phyloP scores from a whole-genome alignment of 306 rosid genomes.

The Luffa acutangula region DNA sequence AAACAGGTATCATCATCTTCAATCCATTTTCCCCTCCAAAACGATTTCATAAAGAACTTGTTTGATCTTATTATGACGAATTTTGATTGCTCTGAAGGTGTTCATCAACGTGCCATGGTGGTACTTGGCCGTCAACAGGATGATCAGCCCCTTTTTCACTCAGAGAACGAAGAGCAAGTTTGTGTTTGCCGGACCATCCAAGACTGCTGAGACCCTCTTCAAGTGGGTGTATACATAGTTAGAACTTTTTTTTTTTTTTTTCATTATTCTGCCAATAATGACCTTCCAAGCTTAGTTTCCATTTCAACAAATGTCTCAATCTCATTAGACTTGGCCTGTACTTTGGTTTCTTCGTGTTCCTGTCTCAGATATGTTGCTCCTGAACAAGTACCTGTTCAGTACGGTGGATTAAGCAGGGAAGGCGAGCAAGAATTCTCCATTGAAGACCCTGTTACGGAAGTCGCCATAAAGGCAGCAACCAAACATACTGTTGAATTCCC shows the following conservation, averaged over 20 bases:
- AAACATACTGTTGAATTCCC: constrained; percentile 64
- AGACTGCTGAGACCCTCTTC: constrained; percentile 70
- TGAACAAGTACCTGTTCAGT: constrained; percentile 74
- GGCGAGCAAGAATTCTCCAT: constrained; percentile 65
- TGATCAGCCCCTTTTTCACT: constrained; percentile 46
- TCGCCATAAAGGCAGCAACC: constrained; percentile 56
- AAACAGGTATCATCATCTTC: constrained; percentile 26
- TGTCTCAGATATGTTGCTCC: constrained; percentile 59
- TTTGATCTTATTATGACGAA: neutral
- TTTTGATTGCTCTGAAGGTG: constrained; percentile 19
- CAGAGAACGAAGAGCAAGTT: constrained; percentile 79
- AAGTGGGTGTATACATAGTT: constrained; percentile 22
- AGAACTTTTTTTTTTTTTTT: neutral
- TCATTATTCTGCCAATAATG: neutral
- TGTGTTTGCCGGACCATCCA: constrained; percentile 76
- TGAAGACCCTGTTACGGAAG: constrained; percentile 59
- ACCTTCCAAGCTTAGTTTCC: neutral
- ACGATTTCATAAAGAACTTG: neutral
- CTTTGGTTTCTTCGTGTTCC: neutral
- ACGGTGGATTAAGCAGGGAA: constrained; percentile 81
- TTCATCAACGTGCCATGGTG: constrained; percentile 55
- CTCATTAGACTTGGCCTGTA: neutral
- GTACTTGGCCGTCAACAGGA: constrained; percentile 38
- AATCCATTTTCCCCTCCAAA: neutral
- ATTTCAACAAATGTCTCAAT: neutral